Evolutionary conservation across 2,329 filamentous ascomycete genomes (phyloP), one percentile per base, ranked within the genome.

Genomic region (Dactylellina cionopaga): DNA sequence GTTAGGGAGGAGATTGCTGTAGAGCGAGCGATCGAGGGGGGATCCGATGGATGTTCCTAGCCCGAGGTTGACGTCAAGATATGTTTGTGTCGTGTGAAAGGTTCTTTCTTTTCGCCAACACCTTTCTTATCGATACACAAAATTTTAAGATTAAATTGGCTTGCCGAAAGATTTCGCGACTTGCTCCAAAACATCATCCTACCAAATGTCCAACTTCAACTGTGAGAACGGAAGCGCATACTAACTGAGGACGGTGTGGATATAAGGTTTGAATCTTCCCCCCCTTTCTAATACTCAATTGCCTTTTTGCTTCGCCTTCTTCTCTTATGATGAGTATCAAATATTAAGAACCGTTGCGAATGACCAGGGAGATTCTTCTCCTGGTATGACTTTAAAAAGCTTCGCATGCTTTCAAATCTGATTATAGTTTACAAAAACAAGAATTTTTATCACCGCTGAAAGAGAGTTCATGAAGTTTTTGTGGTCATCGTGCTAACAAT

Each of bases 301-400:
- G 22, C 5, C 11, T 3, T 31, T 3, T 41, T 9, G n/a, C n/a
- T n/a, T 17, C 27, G 39, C 41, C 11, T 24, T 24, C 22, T 51
- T 17, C 17, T 41, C 19, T 25, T 58, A 80, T 82, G 82, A 84
- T 83, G 82, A 83, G 79, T 71, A 71, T 13, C 66, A 79, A 79
- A 79, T 79, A 79, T 80, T 79, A 82, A 88, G 87, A 89, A 89
- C 87, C 87, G 87, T 87, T 89, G 87, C 87, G 86, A 85, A 85
- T 87, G 86, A 88, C 83, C 82, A 52, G 65, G 43, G 51, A 27
- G 47, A 35, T 39, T 35, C 33, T 82, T 82, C 79, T 27, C 58
- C 37, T 25, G 64, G 66, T 44, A 58, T 71, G 66, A 71, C 66
- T 71, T 64, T 43, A 71, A 58, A 43, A 71, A 71, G 66, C 66